Conservation (phyloP, 371 early-diverging fungal species). For the Cokeromyces recurvatus region DNA sequence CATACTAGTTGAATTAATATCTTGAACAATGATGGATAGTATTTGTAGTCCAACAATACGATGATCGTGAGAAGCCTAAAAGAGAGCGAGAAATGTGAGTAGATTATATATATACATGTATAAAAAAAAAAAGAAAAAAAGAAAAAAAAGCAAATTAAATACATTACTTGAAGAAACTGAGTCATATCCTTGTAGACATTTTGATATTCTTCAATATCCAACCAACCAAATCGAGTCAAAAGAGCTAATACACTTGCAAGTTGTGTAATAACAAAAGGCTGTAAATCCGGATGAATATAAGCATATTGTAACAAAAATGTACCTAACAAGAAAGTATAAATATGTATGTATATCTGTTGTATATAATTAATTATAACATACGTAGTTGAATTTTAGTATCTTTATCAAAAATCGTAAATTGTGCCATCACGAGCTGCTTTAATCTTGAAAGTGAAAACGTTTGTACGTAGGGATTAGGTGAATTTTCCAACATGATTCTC, state of each 20-base stretch:
- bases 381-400: conserved; percentile 62
- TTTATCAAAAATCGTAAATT: conserved; percentile 56
- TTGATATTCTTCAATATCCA: conserved; percentile 65
- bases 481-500: conserved; percentile 62
- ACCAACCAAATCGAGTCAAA: conserved; percentile 77
- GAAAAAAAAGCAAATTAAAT: no score
- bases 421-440: conserved; percentile 61
- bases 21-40: conserved; percentile 46
- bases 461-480: conserved; percentile 63
- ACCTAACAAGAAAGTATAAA: conserved; percentile 26
- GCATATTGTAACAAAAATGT: conserved; percentile 62
- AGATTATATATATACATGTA: no score
- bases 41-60: conserved; percentile 59
- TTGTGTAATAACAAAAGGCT: conserved; percentile 58
- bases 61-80: conserved; percentile 55
- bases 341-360: neutral
- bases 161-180: conserved; percentile 63
- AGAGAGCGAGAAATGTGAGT: no score
- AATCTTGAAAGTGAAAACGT: conserved; percentile 64
- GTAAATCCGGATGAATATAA: conserved; percentile 53
- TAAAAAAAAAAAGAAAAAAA: no score
- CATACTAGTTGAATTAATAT: conserved; percentile 53
- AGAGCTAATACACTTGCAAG: conserved; percentile 65
- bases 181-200: conserved; percentile 54
- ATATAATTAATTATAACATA: conserved; percentile 19